These are phyloP conservation scores for Leishmania gerbilli DNA, from an alignment of 208 protist genomes.

Conservation along the genomic window DNA sequence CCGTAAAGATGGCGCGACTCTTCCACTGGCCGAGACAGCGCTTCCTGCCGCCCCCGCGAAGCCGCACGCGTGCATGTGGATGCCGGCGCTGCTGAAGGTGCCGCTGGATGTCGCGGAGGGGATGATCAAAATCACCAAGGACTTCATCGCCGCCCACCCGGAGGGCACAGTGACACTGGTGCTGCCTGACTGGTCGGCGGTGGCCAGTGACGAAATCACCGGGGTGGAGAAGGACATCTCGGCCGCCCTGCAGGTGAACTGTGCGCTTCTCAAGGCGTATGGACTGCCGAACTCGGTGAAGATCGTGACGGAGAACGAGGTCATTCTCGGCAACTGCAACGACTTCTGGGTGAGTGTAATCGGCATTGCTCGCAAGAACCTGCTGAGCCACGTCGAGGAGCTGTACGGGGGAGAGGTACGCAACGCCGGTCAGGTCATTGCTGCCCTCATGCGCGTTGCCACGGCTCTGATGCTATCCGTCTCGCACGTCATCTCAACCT, in stretches of 20 bases:
- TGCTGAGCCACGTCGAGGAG: conserved; percentile 71
- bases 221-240: conserved; percentile 84
- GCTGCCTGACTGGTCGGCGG: conserved; percentile 84
- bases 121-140: conserved; percentile 43
- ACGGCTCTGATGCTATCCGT: conserved; percentile 56
- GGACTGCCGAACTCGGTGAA: conserved; percentile 58
- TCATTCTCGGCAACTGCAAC: conserved; percentile 77
- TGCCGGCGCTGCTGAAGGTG: conserved; percentile 67
- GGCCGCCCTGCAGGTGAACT: conserved; percentile 72
- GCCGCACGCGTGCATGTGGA: conserved; percentile 71
- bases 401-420: conserved; percentile 58
- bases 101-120: conserved; percentile 59
- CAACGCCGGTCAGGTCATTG: conserved; percentile 82
- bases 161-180: conserved; percentile 63
- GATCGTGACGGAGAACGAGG: conserved; percentile 73
- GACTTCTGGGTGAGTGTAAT: conserved; percentile 93
- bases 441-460: conserved; percentile 82
- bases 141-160: conserved; percentile 58
- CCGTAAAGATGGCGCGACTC: conserved; percentile 38
- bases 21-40: conserved; percentile 15
- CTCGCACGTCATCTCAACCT: conserved; percentile 72
- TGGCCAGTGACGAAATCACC: conserved; percentile 64
- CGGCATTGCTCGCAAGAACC: conserved; percentile 76
- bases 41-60: conserved; percentile 23
- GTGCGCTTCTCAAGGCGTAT: conserved; percentile 54